Evolutionary conservation across 2,329 filamentous ascomycete genomes (phyloP), one percentile per base, ranked within the genome.

Genomic region (Colletotrichum brevisporum): DNA sequence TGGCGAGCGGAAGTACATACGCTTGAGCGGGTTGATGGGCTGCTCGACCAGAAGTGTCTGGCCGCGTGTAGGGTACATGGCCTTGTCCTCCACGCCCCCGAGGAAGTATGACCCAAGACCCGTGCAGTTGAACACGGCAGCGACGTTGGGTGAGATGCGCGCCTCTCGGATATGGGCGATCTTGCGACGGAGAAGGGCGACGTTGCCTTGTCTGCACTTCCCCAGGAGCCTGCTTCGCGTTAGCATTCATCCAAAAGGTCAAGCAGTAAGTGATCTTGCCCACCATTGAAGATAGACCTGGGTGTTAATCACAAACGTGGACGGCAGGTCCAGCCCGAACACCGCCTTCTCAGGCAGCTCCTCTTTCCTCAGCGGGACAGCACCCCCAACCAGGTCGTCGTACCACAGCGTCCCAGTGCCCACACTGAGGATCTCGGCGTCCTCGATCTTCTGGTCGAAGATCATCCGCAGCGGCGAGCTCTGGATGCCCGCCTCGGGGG

Each of bases 251-350:
- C 21, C 21, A 24, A 24, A 2, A 4, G 12, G 47, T 15, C 9
- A 21, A 39, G 0, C 8, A 15, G 27, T 54, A 47, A 63, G 36
- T 31, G 2, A 2, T 39, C 6, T 1, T 6, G 21, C 59, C 15
- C 15, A 69, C 89, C 93, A 98, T 4, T 93, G 90, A 2, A 98
- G 89, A 81, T 98, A 98, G 67, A 98, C 82, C 50, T 92, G 89
- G 0, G 93, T 93, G 82, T 98, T 98, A 78, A 83, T 78, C 27
- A 79, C 72, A 74, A 81, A 83, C 3, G 78, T 81, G 6, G 69
- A 74, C 15, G 74, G 70, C 26, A 82, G 77, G 13, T 81, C 68
- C 2, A 70, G 57, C 2, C 80, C 81, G 73, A 81, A 82, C 9
- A 74, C 73, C 1, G 79, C 77, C 5, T 74, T 78, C 13, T 73